These are phyloP conservation scores for Mycena kentingensis DNA, from an alignment of 768 basidiomycete genomes.

Conservation along the genomic window DNA sequence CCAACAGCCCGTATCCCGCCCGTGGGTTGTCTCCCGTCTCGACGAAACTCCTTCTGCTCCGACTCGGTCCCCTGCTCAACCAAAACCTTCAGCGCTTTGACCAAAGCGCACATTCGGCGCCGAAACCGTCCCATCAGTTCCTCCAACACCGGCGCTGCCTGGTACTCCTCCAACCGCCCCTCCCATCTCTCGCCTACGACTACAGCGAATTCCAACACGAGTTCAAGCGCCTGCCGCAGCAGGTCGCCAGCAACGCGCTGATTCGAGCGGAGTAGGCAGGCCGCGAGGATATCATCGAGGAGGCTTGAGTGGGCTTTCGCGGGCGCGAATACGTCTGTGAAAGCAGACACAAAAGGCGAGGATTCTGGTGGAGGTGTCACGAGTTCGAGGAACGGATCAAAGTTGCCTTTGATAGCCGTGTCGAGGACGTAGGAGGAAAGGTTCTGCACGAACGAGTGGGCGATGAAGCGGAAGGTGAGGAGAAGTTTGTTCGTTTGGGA, in stretches of 20 bases:
- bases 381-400: constrained; percentile 63
- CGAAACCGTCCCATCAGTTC: constrained; percentile 56
- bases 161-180: constrained; percentile 60
- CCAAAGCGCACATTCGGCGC: constrained; percentile 57
- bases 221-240: constrained; percentile 61
- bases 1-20: constrained; percentile 15
- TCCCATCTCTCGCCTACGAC: constrained; percentile 62
- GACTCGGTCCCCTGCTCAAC: too few relatives aligned
- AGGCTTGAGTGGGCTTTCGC: constrained; percentile 65
- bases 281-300: constrained; percentile 74
- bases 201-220: constrained; percentile 67
- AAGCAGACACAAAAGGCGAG: constrained; percentile 27
- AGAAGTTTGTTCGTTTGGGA: constrained; percentile 53
- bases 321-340: constrained; percentile 76
- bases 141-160: constrained; percentile 59
- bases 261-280: constrained; percentile 69
- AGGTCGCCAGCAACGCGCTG: constrained; percentile 69
- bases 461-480: constrained; percentile 71
- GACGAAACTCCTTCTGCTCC: neutral
- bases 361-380: constrained; percentile 25
- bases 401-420: constrained; percentile 77
- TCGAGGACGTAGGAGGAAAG: constrained; percentile 76
- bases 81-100: too few relatives aligned
- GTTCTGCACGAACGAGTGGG: constrained; percentile 68
- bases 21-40: constrained; percentile 2